phyloP scores from a whole-genome alignment of 495 filamentous ascomycete genomes.

The Aspergillus saccharolyticus region DNA sequence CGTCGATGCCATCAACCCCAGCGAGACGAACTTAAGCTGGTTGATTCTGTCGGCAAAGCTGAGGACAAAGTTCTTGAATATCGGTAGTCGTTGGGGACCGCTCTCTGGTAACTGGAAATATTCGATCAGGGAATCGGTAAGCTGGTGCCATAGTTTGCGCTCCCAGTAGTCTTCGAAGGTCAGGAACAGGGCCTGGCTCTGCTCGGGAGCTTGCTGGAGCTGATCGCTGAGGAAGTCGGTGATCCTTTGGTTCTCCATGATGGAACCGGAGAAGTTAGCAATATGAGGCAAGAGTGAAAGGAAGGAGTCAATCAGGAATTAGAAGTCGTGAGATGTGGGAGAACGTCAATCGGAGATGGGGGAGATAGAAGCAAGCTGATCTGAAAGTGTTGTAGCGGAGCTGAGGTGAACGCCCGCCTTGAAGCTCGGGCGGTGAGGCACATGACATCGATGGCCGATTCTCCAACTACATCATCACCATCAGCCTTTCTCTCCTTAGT shows the following conservation, averaged over 20 bases:
- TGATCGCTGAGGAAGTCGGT: slow-evolving; percentile 86
- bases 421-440: slow-evolving; percentile 19
- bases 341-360: slow-evolving; percentile 3
- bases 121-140: slow-evolving; percentile 81
- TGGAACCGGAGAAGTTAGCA: slow-evolving; percentile 17
- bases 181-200: slow-evolving; percentile 82
- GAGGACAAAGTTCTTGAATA: slow-evolving; percentile 92
- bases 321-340: slow-evolving; percentile 2
- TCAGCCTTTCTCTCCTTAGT: neutral
- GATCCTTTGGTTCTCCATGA: slow-evolving; percentile 81
- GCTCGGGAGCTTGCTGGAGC: slow-evolving; percentile 75
- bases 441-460: slow-evolving; percentile 7
- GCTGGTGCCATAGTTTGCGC: slow-evolving; percentile 98
- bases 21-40: slow-evolving; percentile 88
- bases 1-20: slow-evolving; percentile 79
- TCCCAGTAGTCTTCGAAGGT: slow-evolving; percentile 98
- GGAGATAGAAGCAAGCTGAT: slow-evolving; percentile 14
- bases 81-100: slow-evolving; percentile 72
- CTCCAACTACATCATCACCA: neutral
- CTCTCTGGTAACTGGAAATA: slow-evolving; percentile 84
- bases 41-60: slow-evolving; percentile 98
- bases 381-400: slow-evolving; percentile 11
- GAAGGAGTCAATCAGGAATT: neutral
- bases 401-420: slow-evolving; percentile 6
- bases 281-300: slow-evolving; percentile 6